A percentile compares a stretch with the other conserved stretches of the same genome.
Evolutionary conservation across 2,329 filamentous ascomycete species (phyloP).

Genomic region (Penicillium brasilianum): DNA sequence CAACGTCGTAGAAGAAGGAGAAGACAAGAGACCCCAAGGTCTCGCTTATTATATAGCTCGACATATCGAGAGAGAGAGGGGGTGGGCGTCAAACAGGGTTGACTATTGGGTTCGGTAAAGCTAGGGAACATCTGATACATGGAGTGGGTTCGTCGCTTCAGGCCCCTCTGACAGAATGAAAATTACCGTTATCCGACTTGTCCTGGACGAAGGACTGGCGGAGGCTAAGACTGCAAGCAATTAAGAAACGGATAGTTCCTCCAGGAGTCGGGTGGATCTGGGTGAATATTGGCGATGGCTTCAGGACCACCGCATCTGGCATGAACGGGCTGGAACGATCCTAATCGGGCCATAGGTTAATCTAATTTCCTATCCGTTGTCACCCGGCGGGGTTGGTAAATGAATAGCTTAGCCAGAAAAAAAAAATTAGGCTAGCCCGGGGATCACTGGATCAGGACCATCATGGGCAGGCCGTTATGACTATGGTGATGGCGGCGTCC

Average conservation of each 20-base stretch:
- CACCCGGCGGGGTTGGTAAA: not conserved
- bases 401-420: not conserved
- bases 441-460: not conserved
- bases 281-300: not conserved
- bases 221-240: conserved; percentile 8
- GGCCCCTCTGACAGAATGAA: conserved; percentile 5
- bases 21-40: not conserved
- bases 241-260: conserved; percentile 6
- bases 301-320: conserved; percentile 13
- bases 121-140: conserved; percentile 22
- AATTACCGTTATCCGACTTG: conserved; percentile 6
- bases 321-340: conserved; percentile 12
- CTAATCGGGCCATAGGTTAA: conserved; percentile 11
- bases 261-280: conserved; percentile 7
- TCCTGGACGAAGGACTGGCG: conserved; percentile 13
- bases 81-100: conserved; percentile 14
- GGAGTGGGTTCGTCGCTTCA: conserved; percentile 22
- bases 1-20: conserved; percentile 6
- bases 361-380: conserved; percentile 11
- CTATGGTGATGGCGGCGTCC: conserved; percentile 3
- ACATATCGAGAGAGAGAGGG: not conserved
- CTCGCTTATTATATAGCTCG: conserved; percentile 18
- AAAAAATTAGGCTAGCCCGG: not conserved
- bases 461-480: not conserved
- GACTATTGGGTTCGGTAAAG: conserved; percentile 9